Percentiles rank a stretch among this genome's conserved stretches.
These are phyloP conservation scores for Lumnitzera racemosa DNA, from an alignment of 345 rosid species.

Conservation along the genomic window DNA sequence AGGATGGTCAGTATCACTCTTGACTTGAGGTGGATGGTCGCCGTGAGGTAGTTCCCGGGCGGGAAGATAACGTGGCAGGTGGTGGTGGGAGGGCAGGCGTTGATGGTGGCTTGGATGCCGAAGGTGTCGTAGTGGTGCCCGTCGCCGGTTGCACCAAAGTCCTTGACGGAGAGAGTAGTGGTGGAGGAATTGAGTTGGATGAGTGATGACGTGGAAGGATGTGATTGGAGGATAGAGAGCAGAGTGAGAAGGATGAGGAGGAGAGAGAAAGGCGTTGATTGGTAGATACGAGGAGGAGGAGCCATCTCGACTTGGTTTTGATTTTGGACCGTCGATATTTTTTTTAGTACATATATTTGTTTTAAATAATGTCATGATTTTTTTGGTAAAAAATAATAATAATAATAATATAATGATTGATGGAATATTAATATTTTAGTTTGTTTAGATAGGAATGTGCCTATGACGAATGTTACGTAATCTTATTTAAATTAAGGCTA, in stretches of 20 bases:
- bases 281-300: not conserved
- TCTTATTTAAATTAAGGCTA: no score
- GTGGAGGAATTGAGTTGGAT: constrained; percentile 16
- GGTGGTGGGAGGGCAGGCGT: constrained; percentile 39
- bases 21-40: constrained; percentile 65
- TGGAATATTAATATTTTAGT: no score
- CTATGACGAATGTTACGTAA: no score
- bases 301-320: not conserved
- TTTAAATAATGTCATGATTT: no score
- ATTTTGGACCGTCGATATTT: no score
- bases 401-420: no score
- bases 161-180: constrained; percentile 32
- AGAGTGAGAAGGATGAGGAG: not conserved
- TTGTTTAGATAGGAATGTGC: no score
- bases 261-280: not conserved
- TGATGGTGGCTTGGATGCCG: constrained; percentile 70
- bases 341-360: not conserved
- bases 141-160: constrained; percentile 84
- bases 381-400: no score
- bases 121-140: constrained; percentile 64
- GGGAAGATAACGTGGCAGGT: constrained; percentile 68
- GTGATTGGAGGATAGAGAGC: constrained; percentile 22
- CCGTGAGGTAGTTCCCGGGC: constrained; percentile 63
- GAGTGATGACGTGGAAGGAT: constrained; percentile 20
- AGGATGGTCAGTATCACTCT: constrained; percentile 53